Conservation (phyloP, 805 yeast genomes). For the Kregervanrija fluxuum region DNA sequence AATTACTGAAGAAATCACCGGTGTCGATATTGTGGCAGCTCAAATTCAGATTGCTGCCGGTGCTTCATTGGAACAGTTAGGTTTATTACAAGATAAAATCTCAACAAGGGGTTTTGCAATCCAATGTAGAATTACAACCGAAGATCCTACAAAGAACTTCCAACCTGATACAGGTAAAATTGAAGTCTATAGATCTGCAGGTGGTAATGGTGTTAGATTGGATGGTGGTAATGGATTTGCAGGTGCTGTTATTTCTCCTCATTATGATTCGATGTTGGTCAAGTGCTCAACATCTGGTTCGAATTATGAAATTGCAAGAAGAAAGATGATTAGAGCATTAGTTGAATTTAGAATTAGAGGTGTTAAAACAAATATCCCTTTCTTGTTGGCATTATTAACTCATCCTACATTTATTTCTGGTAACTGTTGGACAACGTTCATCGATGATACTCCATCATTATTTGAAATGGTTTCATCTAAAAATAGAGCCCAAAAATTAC, state of each 20-base stretch:
- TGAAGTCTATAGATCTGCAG: conserved; percentile 96
- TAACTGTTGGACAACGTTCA: conserved; percentile 96
- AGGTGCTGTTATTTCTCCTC: conserved; percentile 94
- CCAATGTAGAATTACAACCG: conserved; percentile 98
- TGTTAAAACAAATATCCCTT: conserved; percentile 97
- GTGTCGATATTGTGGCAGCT: conserved; percentile 95
- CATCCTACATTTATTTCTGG: conserved; percentile 82
- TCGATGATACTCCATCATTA: conserved; percentile 94
- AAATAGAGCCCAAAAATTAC: conserved; percentile 92
- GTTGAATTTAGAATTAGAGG: conserved; percentile 98
- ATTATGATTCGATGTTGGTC: conserved; percentile 96
- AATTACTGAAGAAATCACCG: conserved; percentile 97
- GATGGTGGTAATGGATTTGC: conserved; percentile 99
- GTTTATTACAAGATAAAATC: conserved; percentile 88
- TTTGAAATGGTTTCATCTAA: conserved; percentile 92
- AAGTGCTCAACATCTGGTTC: conserved; percentile 97
- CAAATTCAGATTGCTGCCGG: conserved; percentile 99
- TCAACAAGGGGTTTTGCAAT: conserved; percentile 97
- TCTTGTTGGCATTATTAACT: conserved; percentile 84
- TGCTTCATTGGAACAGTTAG: conserved; percentile 86
- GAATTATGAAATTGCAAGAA: conserved; percentile 90
- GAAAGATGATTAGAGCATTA: conserved; percentile 95
- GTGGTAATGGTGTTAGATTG: conserved; percentile 98
- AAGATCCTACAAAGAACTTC: conserved; percentile 93
- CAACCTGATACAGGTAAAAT: conserved; percentile 98